Percentiles rank a stretch among this genome's conserved stretches.
These are phyloP conservation scores for Phytophthora citrophthora DNA, from an alignment of 352 stramenopile genomes.

Conservation along the genomic window DNA sequence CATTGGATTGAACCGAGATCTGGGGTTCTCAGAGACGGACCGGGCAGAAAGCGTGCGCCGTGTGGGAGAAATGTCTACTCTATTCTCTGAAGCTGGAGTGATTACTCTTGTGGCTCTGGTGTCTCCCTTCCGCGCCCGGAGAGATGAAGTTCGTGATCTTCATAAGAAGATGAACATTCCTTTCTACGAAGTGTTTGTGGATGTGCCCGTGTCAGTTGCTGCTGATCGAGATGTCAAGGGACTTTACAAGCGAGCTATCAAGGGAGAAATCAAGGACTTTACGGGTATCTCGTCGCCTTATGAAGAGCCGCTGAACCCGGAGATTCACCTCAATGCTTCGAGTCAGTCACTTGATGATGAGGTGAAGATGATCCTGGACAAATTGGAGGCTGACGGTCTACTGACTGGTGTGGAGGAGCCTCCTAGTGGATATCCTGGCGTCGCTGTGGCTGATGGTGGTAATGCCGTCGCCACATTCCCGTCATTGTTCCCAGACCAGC, in stretches of 20 bases:
- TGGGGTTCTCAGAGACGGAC: conserved; percentile 96
- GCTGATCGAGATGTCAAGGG: conserved; percentile 98
- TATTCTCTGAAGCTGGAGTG: conserved; percentile 96
- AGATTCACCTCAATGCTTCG: conserved; percentile 96
- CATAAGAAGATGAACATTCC: conserved; percentile 93
- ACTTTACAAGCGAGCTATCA: conserved; percentile 93
- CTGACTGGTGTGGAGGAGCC: conserved; percentile 64
- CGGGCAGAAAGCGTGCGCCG: conserved; percentile 96
- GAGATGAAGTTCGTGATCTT: conserved; percentile 94
- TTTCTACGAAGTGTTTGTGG: conserved; percentile 99
- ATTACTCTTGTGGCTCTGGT: conserved; percentile 98
- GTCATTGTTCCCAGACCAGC: conserved; percentile 63
- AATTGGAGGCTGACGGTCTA: conserved; percentile 64
- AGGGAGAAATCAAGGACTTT: conserved; percentile 98
- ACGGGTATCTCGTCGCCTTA: conserved; percentile 99
- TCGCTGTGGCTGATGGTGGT: conserved; percentile 89
- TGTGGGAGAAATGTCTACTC: conserved; percentile 95
- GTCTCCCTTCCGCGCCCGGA: conserved; percentile 94
- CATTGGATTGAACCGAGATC: conserved; percentile 97
- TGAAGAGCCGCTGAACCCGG: conserved; percentile 92
- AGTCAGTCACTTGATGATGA: conserved; percentile 94
- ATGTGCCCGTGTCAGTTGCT: conserved; percentile 96
- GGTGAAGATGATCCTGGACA: conserved; percentile 66
- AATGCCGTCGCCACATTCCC: conserved; percentile 74
- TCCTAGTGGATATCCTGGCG: conserved; percentile 68